A percentile compares a stretch with the other conserved stretches of the same genome.
Conservation (phyloP, 768 basidiomycete species). For the Mycena haematopus region DNA sequence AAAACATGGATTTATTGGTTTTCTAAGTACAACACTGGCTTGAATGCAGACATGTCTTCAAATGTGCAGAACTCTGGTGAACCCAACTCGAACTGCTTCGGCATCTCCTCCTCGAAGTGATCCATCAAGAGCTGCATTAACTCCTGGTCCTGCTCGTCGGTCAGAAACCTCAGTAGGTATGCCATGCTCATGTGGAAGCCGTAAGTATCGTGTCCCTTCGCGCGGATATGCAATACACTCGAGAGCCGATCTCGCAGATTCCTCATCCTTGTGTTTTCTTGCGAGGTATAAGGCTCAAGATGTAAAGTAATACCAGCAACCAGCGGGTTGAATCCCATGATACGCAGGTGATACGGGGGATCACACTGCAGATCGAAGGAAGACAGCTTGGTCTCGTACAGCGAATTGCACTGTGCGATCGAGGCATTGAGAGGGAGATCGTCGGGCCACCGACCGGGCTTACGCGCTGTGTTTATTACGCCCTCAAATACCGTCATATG, state of each 20-base stretch:
- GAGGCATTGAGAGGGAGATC: constrained; percentile 1
- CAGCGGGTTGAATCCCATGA: neutral
- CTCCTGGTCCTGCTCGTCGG: neutral
- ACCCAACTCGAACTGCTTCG: neutral
- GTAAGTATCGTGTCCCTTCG: neutral
- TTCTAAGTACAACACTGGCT: neutral
- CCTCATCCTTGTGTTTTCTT: neutral
- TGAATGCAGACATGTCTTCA: neutral
- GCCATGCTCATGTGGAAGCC: neutral
- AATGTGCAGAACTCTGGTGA: neutral
- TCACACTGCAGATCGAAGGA: constrained; percentile 1
- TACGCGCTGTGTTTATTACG: neutral
- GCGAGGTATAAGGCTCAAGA: neutral
- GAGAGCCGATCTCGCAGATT: neutral
- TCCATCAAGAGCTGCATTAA: neutral
- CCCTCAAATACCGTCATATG: neutral
- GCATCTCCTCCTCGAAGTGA: neutral
- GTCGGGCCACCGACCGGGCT: neutral
- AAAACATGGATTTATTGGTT: neutral
- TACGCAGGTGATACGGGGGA: neutral
- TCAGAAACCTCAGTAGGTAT: neutral
- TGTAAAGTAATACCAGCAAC: neutral
- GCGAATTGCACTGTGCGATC: neutral
- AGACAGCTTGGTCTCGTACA: neutral
- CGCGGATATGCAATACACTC: neutral